phyloP scores from a whole-genome alignment of 805 yeast genomes.

The Candida vartiovaarae region DNA sequence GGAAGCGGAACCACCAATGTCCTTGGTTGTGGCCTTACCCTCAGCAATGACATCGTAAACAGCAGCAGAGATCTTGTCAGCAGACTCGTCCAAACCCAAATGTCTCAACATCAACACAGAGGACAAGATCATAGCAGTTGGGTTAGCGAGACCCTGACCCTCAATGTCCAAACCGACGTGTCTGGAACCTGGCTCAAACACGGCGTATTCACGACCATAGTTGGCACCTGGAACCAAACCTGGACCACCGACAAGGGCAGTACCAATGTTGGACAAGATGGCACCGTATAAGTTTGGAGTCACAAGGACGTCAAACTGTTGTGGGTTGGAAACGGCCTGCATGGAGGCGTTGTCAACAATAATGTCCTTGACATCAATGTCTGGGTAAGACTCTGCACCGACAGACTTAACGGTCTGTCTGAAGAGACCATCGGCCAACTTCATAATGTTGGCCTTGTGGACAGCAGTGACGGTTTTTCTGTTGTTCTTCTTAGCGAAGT shows the following conservation, averaged over 20 bases:
- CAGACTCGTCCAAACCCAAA: slow-evolving; percentile 78
- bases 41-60: slow-evolving; percentile 87
- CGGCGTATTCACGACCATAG: slow-evolving; percentile 96
- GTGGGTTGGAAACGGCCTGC: slow-evolving; percentile 98
- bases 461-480: slow-evolving; percentile 92
- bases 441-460: slow-evolving; percentile 99
- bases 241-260: slow-evolving; percentile 95
- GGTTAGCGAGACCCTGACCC: slow-evolving; percentile 94
- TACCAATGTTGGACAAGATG: slow-evolving; percentile 95
- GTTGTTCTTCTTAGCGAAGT: slow-evolving; percentile 87
- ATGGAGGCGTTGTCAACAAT: slow-evolving; percentile 98
- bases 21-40: slow-evolving; percentile 78
- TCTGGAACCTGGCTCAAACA: slow-evolving; percentile 99
- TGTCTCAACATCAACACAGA: slow-evolving; percentile 91
- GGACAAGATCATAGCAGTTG: slow-evolving; percentile 94
- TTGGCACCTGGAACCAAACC: slow-evolving; percentile 98
- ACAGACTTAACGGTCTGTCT: slow-evolving; percentile 87
- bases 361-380: slow-evolving; percentile 78
- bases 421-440: slow-evolving; percentile 96
- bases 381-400: slow-evolving; percentile 80
- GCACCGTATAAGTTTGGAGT: slow-evolving; percentile 98
- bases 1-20: slow-evolving; percentile 83
- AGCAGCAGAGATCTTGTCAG: slow-evolving; percentile 83
- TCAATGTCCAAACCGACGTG: slow-evolving; percentile 96
- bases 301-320: slow-evolving; percentile 95